Evolutionary conservation across 208 protist species (phyloP).

Genomic region (Trypanosoma grayi): DNA sequence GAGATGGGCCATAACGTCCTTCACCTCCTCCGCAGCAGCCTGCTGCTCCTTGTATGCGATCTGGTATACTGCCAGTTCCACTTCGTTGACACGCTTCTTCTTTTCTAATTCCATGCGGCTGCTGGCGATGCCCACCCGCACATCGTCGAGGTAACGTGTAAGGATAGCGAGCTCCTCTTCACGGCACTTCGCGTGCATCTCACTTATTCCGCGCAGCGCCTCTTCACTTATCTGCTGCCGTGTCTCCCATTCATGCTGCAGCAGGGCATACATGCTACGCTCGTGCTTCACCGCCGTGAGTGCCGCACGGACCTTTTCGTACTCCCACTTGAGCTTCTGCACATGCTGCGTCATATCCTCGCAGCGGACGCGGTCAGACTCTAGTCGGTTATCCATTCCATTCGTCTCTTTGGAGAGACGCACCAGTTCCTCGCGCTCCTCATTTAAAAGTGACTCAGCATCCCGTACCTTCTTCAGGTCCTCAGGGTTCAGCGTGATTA

Average conservation of each 20-base stretch:
- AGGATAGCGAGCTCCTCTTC: conserved; percentile 37
- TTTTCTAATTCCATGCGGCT: conserved; percentile 29
- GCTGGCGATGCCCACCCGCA: conserved; percentile 21
- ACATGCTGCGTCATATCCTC: conserved; percentile 46
- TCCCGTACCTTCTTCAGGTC: conserved; percentile 41
- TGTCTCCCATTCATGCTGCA: conserved; percentile 30
- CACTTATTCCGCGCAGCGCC: conserved; percentile 1
- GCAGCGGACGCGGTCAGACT: conserved; percentile 22
- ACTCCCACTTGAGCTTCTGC: conserved; percentile 35
- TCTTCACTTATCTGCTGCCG: conserved; percentile 28
- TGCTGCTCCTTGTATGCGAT: conserved; percentile 77
- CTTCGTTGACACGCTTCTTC: conserved; percentile 41
- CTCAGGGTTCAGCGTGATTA: conserved; percentile 33
- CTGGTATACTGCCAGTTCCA: conserved; percentile 69
- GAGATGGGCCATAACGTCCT: conserved; percentile 29
- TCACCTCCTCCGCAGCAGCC: conserved; percentile 47
- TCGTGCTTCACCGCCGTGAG: conserved; percentile 25
- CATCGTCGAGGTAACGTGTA: conserved; percentile 26
- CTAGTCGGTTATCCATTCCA: conserved; percentile 29
- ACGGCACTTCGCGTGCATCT: conserved; percentile 22
- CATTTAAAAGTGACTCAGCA: conserved; percentile 32
- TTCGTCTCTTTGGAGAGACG: conserved; percentile 21
- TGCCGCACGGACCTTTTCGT: conserved; percentile 23
- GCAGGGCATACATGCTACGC: conserved; percentile 18
- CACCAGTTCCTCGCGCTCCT: conserved; percentile 21